Evolutionary conservation across 2,329 filamentous ascomycete genomes (phyloP).

Genomic region (Colletotrichum endophyticum): DNA sequence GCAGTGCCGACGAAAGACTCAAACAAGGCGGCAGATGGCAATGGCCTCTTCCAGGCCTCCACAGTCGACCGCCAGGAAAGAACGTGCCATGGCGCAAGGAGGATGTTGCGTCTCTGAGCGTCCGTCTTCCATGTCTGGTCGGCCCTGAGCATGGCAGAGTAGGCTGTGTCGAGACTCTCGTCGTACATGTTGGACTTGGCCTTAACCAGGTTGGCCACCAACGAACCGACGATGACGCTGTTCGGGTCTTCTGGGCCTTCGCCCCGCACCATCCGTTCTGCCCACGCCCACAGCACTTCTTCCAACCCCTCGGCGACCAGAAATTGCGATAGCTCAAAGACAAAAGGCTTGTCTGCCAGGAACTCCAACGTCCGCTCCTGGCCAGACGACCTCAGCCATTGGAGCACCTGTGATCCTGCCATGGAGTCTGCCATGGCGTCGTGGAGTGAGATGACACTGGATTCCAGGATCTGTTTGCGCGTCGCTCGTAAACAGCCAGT

Average conservation of each 20-base stretch:
- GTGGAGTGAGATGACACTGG: conserved; percentile 34
- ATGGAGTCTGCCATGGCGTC: conserved; percentile 44
- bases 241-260: conserved; percentile 16
- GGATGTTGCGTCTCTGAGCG: conserved; percentile 36
- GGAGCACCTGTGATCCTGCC: conserved; percentile 52
- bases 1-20: conserved; percentile 57
- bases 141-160: conserved; percentile 51
- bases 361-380: conserved; percentile 52
- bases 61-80: conserved; percentile 60
- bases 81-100: conserved; percentile 49
- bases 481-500: conserved; percentile 59
- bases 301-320: conserved; percentile 59
- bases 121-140: conserved; percentile 44
- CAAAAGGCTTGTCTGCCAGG: conserved; percentile 40
- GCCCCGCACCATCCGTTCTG: conserved; percentile 21
- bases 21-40: conserved; percentile 53
- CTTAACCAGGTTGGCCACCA: conserved; percentile 47
- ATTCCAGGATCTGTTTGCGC: conserved; percentile 41
- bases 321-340: conserved; percentile 50
- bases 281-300: conserved; percentile 57
- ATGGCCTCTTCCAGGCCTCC: conserved; percentile 47
- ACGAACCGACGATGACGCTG: conserved; percentile 16
- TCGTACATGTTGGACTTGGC: conserved; percentile 40
- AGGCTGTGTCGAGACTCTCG: conserved; percentile 54
- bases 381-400: conserved; percentile 60